A percentile compares a stretch with the other conserved stretches of the same genome.
These are phyloP conservation scores for Nitzschia inconspicua DNA, from an alignment of 108 stramenopile species.

Conservation along the genomic window DNA sequence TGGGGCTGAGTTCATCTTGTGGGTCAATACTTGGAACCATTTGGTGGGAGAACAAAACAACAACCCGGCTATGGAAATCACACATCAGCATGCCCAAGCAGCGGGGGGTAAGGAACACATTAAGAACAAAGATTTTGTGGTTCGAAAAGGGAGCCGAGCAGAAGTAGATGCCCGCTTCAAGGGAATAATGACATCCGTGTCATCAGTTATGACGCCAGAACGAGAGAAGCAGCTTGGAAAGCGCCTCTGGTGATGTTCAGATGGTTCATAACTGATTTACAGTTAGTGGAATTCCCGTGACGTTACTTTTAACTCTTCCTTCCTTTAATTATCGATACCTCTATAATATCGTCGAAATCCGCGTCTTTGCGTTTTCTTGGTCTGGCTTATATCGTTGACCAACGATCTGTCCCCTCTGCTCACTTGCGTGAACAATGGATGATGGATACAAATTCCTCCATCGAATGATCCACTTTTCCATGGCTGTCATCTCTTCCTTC, in stretches of 20 bases:
- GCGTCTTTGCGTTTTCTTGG: too few species aligned
- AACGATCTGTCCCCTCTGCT: too few species aligned
- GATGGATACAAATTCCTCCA: conserved; percentile 12
- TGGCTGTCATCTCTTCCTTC: conserved; percentile 10
- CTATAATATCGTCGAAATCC: too few species aligned
- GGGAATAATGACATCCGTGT: background rate
- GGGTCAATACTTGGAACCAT: conserved; percentile 8
- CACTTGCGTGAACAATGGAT: too few species aligned
- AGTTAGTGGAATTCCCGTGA: too few species aligned
- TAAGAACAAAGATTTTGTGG: background rate
- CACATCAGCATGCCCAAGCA: background rate
- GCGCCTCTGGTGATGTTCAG: background rate
- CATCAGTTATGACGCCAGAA: background rate
- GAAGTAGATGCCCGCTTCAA: conserved; percentile 5
- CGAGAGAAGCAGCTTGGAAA: background rate
- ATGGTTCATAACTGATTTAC: too few species aligned
- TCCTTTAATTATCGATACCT: too few species aligned
- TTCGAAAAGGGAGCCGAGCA: background rate
- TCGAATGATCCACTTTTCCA: conserved; percentile 16
- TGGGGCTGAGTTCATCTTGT: background rate
- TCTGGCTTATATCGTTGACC: too few species aligned
- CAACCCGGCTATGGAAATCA: conserved; percentile 1
- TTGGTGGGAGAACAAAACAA: conserved; percentile 1
- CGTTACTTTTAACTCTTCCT: too few species aligned
- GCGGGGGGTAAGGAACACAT: background rate